Conservation (phyloP, 371 early-diverging fungal species). For the Rhizomucor miehei region DNA sequence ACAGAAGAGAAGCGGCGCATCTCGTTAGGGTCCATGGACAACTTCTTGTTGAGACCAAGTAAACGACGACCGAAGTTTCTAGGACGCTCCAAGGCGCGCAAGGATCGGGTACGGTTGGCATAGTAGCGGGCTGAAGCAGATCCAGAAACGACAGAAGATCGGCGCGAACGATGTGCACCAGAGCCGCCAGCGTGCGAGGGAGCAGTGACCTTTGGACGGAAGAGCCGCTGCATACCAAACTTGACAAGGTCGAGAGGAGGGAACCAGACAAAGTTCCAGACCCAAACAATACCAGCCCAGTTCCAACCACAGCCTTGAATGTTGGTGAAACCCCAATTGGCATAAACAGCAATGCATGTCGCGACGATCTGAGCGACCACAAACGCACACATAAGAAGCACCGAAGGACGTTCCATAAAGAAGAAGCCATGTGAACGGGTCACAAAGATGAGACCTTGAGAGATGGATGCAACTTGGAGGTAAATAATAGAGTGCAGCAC, state of each 20-base stretch:
- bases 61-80: constrained; percentile 35
- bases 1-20: constrained; percentile 53
- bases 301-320: constrained; percentile 54
- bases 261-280: constrained; percentile 80
- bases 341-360: constrained; percentile 56
- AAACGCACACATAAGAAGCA: constrained; percentile 45
- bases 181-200: neutral
- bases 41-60: constrained; percentile 25
- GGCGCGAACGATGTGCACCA: constrained; percentile 15
- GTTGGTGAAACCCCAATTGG: constrained; percentile 56
- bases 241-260: constrained; percentile 72
- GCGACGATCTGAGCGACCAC: constrained; percentile 53
- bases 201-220: constrained; percentile 35
- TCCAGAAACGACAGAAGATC: constrained; percentile 29
- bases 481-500: constrained; percentile 53
- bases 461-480: constrained; percentile 53
- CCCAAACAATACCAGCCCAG: constrained; percentile 65
- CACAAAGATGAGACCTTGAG: constrained; percentile 54
- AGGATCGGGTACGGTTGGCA: constrained; percentile 44
- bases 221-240: constrained; percentile 62
- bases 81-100: constrained; percentile 35
- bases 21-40: constrained; percentile 49
- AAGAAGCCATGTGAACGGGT: constrained; percentile 56
- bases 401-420: constrained; percentile 50
- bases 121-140: constrained; percentile 41